Base-by-base conservation (phyloP, 2,329 filamentous ascomycete genomes). In the Cercospora sojina region DNA sequence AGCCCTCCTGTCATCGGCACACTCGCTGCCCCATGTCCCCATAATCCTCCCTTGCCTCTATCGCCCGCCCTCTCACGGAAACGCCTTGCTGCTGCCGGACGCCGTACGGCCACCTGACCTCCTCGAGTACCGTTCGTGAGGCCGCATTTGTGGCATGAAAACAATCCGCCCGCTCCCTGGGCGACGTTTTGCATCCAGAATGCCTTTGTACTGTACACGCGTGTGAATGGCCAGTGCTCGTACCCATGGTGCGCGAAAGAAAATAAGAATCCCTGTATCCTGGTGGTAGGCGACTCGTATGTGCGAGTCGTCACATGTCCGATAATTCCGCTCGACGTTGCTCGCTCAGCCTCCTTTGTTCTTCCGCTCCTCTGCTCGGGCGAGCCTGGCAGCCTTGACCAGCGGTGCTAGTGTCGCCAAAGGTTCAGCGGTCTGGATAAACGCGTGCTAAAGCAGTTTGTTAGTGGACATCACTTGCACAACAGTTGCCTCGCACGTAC, bases 371-470 rank as follows among this genome's bases (percentile, higher is more conserved):
- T 94, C 90, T 27, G 91, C 91, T 78, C 93, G 87, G 70, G 93
- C 93, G 77, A 92, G 88, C 71, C 93, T 87, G 57, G 94, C 94
- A 49, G 93, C 91, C 75, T 90, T 88, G 61, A 98, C 94, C 66
- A 98, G 85, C 9, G 94, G 93, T 27, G 94, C 90, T 63, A 98
- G 84, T 67, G 93, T 92, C 63, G 84, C 84, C 20, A 85, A 75
- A 23, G 83, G 82, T 73, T 84, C 83, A 53, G 83, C 83, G 3
- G 78, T 82, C 67, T 83, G 79, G 59, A 85, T 85, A 76, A 85
- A 85, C 23, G 79, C 79, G 69, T 81, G 77, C 79, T 81, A 69
- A 4, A 56, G 27, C 5, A 64, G 59, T 71, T 58, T 57, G 64
- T 71, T 35, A 70, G 63, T 56, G 6, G 4, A 31, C 23, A 7